A percentile compares a stretch with the other conserved stretches of the same genome.
Conservation (phyloP, 768 basidiomycete species). For the Tubosaeta sp. region DNA sequence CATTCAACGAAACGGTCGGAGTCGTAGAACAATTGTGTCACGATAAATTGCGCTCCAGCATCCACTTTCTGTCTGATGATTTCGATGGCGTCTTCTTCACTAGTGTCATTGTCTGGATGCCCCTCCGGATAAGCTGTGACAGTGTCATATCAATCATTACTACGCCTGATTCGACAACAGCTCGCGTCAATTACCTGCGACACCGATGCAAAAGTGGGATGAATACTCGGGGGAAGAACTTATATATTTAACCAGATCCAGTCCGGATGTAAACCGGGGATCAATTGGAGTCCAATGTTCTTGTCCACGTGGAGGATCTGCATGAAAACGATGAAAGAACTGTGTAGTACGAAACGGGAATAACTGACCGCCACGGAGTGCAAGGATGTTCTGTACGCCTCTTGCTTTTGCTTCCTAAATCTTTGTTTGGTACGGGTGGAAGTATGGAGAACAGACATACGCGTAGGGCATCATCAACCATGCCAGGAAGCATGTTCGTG, state of each 20-base stretch:
- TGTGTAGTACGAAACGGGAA: background rate
- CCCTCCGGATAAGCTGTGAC: constrained; percentile 85
- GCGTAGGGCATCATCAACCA: constrained; percentile 79
- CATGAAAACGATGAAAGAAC: background rate
- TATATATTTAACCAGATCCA: constrained; percentile 91
- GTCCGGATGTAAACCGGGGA: constrained; percentile 75
- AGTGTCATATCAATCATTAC: background rate
- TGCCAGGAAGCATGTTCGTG: constrained; percentile 91
- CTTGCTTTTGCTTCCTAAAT: constrained; percentile 70
- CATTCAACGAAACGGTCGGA: constrained; percentile 81
- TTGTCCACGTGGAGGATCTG: constrained; percentile 90
- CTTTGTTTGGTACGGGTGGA: constrained; percentile 3
- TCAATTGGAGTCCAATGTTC: constrained; percentile 91
- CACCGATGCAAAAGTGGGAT: constrained; percentile 88
- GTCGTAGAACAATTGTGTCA: constrained; percentile 98
- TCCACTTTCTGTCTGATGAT: constrained; percentile 84
- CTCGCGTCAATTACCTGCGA: constrained; percentile 60
- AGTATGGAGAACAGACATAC: constrained; percentile 39
- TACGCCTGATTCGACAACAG: background rate
- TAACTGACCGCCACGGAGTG: constrained; percentile 79
- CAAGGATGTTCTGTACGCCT: constrained; percentile 87
- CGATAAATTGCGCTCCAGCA: constrained; percentile 92
- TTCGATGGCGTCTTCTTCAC: constrained; percentile 61
- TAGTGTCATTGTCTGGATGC: constrained; percentile 56
- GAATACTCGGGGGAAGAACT: constrained; percentile 71